A percentile compares a stretch with the other conserved stretches of the same genome.
Conservation (phyloP, 2,329 filamentous ascomycete species). For the Phaeophleospora eucalypticola region DNA sequence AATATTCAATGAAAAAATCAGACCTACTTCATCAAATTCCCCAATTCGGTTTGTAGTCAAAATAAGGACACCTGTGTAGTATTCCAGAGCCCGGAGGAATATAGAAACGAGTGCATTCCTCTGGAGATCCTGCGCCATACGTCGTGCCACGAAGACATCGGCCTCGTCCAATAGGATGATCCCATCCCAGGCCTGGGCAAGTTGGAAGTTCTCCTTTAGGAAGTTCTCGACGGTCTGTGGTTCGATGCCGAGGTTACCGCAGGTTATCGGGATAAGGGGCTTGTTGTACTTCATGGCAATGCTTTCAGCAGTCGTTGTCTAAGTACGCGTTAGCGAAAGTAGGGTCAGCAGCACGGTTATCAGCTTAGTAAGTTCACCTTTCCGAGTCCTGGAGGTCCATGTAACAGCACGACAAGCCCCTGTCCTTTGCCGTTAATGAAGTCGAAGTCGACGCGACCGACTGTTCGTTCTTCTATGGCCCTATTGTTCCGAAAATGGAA, state of each 20-base stretch:
- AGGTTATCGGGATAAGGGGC: slow-evolving; percentile 22
- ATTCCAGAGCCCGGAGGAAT: slow-evolving; percentile 37
- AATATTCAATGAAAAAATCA: too few relatives aligned
- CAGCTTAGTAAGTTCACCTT: slow-evolving; percentile 14
- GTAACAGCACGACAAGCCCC: slow-evolving; percentile 18
- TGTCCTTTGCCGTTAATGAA: slow-evolving; percentile 15
- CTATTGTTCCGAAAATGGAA: background rate
- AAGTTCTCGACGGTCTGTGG: slow-evolving; percentile 9
- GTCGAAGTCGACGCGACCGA: background rate
- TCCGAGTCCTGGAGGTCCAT: slow-evolving; percentile 23
- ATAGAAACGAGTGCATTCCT: slow-evolving; percentile 29
- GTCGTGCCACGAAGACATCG: slow-evolving; percentile 33
- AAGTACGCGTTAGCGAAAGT: background rate
- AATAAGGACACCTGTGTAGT: slow-evolving; percentile 37
- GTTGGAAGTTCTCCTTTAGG: slow-evolving; percentile 12
- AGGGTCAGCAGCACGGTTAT: background rate
- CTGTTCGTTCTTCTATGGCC: background rate
- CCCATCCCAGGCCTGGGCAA: slow-evolving; percentile 20
- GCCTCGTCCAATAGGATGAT: slow-evolving; percentile 38
- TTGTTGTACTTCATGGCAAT: slow-evolving; percentile 11
- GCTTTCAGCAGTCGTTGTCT: slow-evolving; percentile 16
- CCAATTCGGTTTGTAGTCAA: background rate
- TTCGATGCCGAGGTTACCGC: slow-evolving; percentile 16
- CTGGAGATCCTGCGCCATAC: slow-evolving; percentile 17
- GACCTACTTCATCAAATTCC: slow-evolving; percentile 5